Percentiles rank a stretch among this genome's conserved stretches.
Evolutionary conservation across 345 rosid species (phyloP).

Genomic region (Brassica incana): DNA sequence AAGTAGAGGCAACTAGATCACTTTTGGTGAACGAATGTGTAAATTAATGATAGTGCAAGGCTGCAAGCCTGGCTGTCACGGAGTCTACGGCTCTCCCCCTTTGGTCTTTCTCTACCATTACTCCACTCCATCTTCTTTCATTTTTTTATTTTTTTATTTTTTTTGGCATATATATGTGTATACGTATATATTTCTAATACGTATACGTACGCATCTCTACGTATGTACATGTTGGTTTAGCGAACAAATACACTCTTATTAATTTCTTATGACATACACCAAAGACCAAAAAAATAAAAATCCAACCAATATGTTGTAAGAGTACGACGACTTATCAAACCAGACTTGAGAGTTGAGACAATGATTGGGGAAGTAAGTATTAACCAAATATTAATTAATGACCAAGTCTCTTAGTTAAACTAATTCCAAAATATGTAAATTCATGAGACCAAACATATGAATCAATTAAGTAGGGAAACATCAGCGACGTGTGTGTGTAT

Average conservation of each 20-base stretch:
- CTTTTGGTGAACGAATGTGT: conserved; percentile 16
- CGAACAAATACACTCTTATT: neutral
- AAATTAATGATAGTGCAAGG: conserved; percentile 47
- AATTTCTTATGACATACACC: neutral
- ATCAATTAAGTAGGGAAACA: neutral
- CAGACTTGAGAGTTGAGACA: conserved; percentile 1
- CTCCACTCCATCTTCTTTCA: conserved; percentile 33
- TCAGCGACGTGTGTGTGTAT: neutral
- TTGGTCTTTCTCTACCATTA: conserved; percentile 36
- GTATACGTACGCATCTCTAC: conserved; percentile 32
- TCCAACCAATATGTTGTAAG: conserved; percentile 36
- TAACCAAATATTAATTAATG: neutral
- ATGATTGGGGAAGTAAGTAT: conserved; percentile 4
- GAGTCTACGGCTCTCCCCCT: conserved; percentile 46
- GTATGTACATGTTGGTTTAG: conserved; percentile 17
- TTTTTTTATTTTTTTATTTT: neutral
- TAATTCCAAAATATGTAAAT: neutral
- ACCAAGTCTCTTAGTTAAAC: conserved; percentile 8
- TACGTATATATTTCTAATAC: conserved; percentile 12
- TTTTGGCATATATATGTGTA: too few species aligned
- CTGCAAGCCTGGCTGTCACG: conserved; percentile 62
- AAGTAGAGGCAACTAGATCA: conserved; percentile 9
- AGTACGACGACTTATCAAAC: conserved; percentile 19
- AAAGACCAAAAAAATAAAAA: neutral
- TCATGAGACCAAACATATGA: neutral